phyloP scores from a whole-genome alignment of 441 rosid species.

The Brassica balearica region DNA sequence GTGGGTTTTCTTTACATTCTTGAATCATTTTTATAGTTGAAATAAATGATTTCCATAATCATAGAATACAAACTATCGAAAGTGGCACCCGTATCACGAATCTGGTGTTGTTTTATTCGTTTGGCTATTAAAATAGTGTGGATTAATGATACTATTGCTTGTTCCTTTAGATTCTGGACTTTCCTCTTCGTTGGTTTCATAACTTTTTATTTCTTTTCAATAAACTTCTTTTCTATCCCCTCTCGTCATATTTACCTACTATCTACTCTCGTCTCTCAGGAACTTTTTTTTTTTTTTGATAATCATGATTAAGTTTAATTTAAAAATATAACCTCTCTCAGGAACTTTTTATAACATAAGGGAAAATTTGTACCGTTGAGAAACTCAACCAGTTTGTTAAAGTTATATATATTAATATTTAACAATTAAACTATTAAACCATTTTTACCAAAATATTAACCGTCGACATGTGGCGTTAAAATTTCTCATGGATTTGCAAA shows the following conservation, averaged over 20 bases:
- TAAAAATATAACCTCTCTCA: no score
- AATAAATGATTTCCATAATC: slow-evolving; percentile 23
- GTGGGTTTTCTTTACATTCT: slow-evolving; percentile 33
- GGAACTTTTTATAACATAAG: no score
- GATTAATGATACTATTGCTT: slow-evolving; percentile 18
- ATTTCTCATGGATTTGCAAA: background rate
- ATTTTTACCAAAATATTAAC: no score
- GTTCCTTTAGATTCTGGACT: background rate
- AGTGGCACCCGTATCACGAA: slow-evolving; percentile 41
- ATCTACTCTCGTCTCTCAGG: no score
- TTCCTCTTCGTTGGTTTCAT: background rate
- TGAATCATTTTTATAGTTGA: slow-evolving; percentile 30
- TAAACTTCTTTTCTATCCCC: background rate
- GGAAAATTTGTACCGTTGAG: no score
- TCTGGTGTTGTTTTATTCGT: slow-evolving; percentile 27
- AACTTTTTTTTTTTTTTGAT: no score
- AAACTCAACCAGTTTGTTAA: no score
- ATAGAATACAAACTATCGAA: slow-evolving; percentile 10
- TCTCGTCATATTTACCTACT: background rate
- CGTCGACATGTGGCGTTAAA: background rate
- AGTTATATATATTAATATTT: no score
- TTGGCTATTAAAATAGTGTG: background rate
- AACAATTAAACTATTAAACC: no score
- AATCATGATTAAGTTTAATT: no score
- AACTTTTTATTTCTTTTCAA: background rate